Conservation (phyloP, 2,329 filamentous ascomycete genomes). For the Cytospora mali region DNA sequence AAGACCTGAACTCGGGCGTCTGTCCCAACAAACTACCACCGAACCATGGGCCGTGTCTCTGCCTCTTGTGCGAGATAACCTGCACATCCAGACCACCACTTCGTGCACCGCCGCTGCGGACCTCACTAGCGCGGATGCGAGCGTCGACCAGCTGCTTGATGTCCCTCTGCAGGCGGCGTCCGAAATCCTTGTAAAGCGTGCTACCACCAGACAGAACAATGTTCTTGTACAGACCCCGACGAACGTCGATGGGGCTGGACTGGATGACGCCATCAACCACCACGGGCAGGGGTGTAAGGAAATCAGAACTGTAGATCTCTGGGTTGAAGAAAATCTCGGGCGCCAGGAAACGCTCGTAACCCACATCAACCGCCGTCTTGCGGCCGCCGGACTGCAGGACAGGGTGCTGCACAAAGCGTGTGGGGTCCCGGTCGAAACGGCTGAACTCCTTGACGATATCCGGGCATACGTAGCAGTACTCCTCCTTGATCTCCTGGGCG, state of each 20-base stretch:
- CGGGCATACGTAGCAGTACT: slow-evolving; percentile 97
- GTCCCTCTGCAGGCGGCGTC: slow-evolving; percentile 90
- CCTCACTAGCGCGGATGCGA: slow-evolving; percentile 89
- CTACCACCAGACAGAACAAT: slow-evolving; percentile 97
- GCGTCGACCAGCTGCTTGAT: slow-evolving; percentile 95
- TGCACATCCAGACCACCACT: slow-evolving; percentile 95
- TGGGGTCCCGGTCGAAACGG: slow-evolving; percentile 89
- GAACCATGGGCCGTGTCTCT: slow-evolving; percentile 98
- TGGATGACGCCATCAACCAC: slow-evolving; percentile 98
- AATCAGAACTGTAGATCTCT: slow-evolving; percentile 98
- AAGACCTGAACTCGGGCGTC: slow-evolving; percentile 97
- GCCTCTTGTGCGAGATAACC: slow-evolving; percentile 95
- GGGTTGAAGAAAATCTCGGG: slow-evolving; percentile 99
- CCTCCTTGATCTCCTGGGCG: slow-evolving; percentile 97
- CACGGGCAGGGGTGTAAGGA: slow-evolving; percentile 89
- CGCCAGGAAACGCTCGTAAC: slow-evolving; percentile 96
- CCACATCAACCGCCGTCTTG: slow-evolving; percentile 84
- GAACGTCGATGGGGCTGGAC: slow-evolving; percentile 95
- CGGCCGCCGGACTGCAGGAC: slow-evolving; percentile 85
- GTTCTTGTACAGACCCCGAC: slow-evolving; percentile 98
- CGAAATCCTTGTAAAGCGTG: slow-evolving; percentile 98
- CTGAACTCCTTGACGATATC: slow-evolving; percentile 99
- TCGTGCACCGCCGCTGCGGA: slow-evolving; percentile 85
- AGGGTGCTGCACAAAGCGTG: slow-evolving; percentile 86
- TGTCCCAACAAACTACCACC: slow-evolving; percentile 94